Evolutionary conservation across 129 eudicot genomes (phyloP).

Genomic region (Flaveria sonorensis): DNA sequence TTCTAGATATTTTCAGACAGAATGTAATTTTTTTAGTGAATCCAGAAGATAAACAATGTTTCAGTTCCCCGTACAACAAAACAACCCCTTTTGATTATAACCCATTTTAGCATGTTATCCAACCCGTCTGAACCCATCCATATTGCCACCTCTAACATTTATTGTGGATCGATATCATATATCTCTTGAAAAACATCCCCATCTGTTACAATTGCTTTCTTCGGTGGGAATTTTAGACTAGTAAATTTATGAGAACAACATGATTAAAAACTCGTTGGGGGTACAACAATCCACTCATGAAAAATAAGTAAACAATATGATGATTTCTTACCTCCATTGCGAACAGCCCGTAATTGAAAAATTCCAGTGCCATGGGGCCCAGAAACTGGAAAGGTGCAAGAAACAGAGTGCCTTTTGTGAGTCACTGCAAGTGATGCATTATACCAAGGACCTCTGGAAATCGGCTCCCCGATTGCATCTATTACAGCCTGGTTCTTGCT

Average conservation of each 20-base stretch:
- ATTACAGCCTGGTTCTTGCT: conserved; percentile 62
- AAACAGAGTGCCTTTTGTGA: conserved; percentile 83
- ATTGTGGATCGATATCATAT: background rate
- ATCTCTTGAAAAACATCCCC: background rate
- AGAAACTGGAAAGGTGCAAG: conserved; percentile 92
- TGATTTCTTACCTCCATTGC: conserved; percentile 60
- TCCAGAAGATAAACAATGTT: background rate
- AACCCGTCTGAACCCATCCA: background rate
- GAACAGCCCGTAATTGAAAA: conserved; percentile 81
- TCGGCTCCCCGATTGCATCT: conserved; percentile 88
- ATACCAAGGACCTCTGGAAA: conserved; percentile 95
- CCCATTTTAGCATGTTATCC: background rate
- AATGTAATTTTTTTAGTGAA: too few species aligned
- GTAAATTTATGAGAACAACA: background rate
- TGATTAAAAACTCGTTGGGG: conserved; percentile 2
- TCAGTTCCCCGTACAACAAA: background rate
- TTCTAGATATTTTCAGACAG: too few species aligned
- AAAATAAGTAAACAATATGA: background rate
- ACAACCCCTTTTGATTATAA: background rate
- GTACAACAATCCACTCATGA: background rate
- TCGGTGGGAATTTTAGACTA: conserved; percentile 15
- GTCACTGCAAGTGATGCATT: conserved; percentile 94
- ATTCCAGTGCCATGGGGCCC: conserved; percentile 95
- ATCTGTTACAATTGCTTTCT: conserved; percentile 5
- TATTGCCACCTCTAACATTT: background rate